Evolutionary conservation across 2,329 filamentous ascomycete species (phyloP).

Genomic region (Helminthosporium solani): DNA sequence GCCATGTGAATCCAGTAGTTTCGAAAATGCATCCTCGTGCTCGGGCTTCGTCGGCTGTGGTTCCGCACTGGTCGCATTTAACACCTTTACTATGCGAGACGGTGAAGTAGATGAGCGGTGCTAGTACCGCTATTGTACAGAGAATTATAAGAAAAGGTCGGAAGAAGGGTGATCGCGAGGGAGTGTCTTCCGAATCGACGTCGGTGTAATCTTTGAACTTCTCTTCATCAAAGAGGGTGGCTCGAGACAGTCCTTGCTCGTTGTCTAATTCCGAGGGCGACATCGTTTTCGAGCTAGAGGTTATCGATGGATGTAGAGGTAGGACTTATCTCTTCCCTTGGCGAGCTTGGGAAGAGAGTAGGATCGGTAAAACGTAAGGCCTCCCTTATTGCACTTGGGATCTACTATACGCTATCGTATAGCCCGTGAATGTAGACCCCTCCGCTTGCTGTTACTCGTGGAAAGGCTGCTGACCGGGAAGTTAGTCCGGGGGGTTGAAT

Average conservation of each 20-base stretch:
- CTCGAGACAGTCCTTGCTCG: background rate
- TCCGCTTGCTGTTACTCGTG: too few species aligned
- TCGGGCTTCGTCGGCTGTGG: conserved; percentile 4
- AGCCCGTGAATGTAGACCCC: too few species aligned
- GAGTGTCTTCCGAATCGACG: background rate
- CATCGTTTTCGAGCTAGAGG: background rate
- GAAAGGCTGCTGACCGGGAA: too few species aligned
- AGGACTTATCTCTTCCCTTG: too few species aligned
- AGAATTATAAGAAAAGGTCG: background rate
- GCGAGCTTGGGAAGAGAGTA: too few species aligned
- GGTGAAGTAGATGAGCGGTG: background rate
- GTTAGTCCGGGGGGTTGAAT: too few species aligned
- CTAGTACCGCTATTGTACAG: background rate
- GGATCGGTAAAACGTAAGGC: too few species aligned
- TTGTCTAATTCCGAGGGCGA: background rate
- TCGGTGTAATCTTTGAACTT: conserved; percentile 6
- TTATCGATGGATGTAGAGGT: too few species aligned
- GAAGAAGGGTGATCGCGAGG: background rate
- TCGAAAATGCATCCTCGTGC: conserved; percentile 5
- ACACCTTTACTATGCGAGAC: background rate
- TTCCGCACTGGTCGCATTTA: conserved; percentile 6
- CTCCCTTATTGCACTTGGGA: too few species aligned
- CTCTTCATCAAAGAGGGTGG: conserved; percentile 2
- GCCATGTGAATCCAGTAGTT: conserved; percentile 1
- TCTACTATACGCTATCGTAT: too few species aligned